A percentile compares a stretch with the other conserved stretches of the same genome.
Conservation (phyloP, 2,329 filamentous ascomycete species). For the Venturiaceae sp. region DNA sequence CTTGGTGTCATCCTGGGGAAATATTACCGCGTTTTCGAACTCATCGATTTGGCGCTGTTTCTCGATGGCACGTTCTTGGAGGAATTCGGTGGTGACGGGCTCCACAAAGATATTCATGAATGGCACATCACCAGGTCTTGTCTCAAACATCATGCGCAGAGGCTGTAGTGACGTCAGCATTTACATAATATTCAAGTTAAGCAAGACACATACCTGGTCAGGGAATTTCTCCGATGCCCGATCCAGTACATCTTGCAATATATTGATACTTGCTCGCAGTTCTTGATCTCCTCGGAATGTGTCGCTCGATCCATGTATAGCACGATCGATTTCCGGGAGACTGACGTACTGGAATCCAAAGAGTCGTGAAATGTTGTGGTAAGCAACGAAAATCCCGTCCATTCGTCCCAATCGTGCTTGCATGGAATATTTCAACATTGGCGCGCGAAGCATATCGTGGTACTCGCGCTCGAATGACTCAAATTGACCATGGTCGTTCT, state of each 20-base stretch:
- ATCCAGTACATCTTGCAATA: conserved; percentile 74
- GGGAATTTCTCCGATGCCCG: conserved; percentile 68
- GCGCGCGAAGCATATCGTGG: conserved; percentile 90
- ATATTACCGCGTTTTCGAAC: conserved; percentile 51
- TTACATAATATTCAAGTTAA: not conserved
- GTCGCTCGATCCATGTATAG: conserved; percentile 70
- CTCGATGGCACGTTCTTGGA: conserved; percentile 56
- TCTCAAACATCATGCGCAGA: conserved; percentile 74
- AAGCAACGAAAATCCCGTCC: conserved; percentile 97
- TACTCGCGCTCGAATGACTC: conserved; percentile 94
- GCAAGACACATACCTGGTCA: conserved; percentile 34
- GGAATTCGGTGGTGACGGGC: conserved; percentile 57
- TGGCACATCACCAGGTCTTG: conserved; percentile 48
- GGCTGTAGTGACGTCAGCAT: conserved; percentile 33
- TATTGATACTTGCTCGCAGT: conserved; percentile 68
- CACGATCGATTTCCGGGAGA: conserved; percentile 76
- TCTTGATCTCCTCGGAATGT: conserved; percentile 67
- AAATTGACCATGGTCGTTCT: conserved; percentile 62
- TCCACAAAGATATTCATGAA: conserved; percentile 88
- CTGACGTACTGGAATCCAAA: conserved; percentile 96
- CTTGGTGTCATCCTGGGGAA: conserved; percentile 25
- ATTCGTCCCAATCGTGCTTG: conserved; percentile 96
- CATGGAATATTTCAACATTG: conserved; percentile 92
- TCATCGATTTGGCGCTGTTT: conserved; percentile 52
- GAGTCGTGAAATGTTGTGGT: conserved; percentile 87